Percentiles rank a stretch among this genome's conserved stretches.
These are phyloP conservation scores for Geranium incanum DNA, from an alignment of 441 rosid species.

Conservation along the genomic window DNA sequence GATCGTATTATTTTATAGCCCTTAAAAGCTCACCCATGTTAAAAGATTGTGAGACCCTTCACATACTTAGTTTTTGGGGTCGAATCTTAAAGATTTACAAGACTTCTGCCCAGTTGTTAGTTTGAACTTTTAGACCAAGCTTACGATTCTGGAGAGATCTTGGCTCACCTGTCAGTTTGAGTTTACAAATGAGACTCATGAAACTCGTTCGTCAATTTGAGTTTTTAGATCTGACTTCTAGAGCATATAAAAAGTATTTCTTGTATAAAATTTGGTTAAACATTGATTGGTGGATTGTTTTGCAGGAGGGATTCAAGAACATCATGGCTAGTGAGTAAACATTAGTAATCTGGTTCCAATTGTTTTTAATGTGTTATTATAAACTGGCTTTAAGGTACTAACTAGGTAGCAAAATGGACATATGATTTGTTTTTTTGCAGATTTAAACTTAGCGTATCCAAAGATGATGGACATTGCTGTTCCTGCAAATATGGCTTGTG, in stretches of 20 bases:
- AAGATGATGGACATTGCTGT: conserved; percentile 7
- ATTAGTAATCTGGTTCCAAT: background rate
- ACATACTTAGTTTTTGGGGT: no score
- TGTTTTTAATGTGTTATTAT: background rate
- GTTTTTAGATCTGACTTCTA: no score
- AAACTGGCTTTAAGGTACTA: background rate
- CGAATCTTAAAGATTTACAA: no score
- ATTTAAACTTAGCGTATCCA: conserved; percentile 1
- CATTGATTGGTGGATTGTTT: background rate
- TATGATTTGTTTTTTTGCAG: background rate
- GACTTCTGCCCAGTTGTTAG: no score
- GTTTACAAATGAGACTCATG: background rate
- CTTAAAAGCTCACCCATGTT: no score
- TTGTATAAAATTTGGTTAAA: background rate
- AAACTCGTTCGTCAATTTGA: background rate
- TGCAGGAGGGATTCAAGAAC: conserved; percentile 67
- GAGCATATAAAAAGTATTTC: background rate
- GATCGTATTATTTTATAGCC: background rate
- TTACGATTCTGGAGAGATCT: no score
- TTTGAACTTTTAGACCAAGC: no score
- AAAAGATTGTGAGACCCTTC: no score
- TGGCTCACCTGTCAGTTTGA: no score
- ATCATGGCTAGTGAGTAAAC: conserved; percentile 70
- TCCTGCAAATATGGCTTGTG: conserved; percentile 5
- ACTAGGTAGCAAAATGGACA: background rate